Conservation (phyloP, 495 filamentous ascomycete species). For the Stereocaulon alpinum region DNA sequence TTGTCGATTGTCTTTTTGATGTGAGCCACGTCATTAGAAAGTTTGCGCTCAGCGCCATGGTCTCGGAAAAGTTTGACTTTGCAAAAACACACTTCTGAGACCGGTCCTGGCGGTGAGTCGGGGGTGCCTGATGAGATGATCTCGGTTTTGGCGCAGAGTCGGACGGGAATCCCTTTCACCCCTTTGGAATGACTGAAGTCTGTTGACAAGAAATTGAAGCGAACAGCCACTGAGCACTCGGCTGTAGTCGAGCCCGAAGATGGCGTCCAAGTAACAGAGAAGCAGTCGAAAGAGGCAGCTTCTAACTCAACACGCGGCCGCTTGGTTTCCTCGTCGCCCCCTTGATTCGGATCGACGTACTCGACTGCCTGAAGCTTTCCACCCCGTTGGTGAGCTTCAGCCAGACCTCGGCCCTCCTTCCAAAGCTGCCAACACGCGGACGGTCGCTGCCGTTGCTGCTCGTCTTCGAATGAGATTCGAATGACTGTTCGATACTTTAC, state of each 20-base stretch:
- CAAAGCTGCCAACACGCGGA: slow-evolving; percentile 86
- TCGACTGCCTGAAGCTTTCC: slow-evolving; percentile 88
- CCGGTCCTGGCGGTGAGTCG: slow-evolving; percentile 30
- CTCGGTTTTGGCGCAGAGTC: slow-evolving; percentile 85
- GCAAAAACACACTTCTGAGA: slow-evolving; percentile 75
- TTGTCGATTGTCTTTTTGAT: slow-evolving; percentile 94
- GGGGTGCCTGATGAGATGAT: slow-evolving; percentile 33
- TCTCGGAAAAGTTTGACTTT: slow-evolving; percentile 96
- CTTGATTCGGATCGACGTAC: slow-evolving; percentile 70
- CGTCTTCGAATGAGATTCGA: slow-evolving; percentile 89
- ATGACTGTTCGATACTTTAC: slow-evolving; percentile 73
- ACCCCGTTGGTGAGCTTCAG: slow-evolving; percentile 78
- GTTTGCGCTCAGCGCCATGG: slow-evolving; percentile 89
- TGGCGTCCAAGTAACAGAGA: slow-evolving; percentile 79
- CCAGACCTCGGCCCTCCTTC: slow-evolving; percentile 86
- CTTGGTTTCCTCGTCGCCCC: slow-evolving; percentile 57
- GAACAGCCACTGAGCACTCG: slow-evolving; percentile 74
- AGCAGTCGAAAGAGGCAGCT: slow-evolving; percentile 78
- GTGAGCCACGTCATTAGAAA: slow-evolving; percentile 87
- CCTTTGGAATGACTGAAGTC: slow-evolving; percentile 98
- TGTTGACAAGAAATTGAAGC: slow-evolving; percentile 96
- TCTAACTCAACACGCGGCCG: slow-evolving; percentile 70
- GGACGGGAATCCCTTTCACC: slow-evolving; percentile 89
- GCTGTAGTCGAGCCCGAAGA: slow-evolving; percentile 44
- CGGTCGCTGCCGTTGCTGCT: slow-evolving; percentile 74